Conservation (phyloP, 1,139 yeast genomes). For the Yamadazyma triangularis region DNA sequence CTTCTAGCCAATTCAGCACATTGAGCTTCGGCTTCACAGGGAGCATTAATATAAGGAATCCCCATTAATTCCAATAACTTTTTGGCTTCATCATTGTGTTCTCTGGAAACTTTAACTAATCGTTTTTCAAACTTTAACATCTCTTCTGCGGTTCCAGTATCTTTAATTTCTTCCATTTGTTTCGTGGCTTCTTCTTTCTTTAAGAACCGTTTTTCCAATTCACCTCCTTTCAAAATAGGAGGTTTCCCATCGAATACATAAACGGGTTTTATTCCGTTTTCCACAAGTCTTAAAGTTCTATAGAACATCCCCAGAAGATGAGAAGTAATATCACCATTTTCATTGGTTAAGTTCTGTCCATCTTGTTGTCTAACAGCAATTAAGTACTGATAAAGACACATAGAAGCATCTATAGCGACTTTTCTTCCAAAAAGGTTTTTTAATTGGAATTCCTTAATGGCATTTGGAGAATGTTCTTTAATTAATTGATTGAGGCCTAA, state of each 20-base stretch:
- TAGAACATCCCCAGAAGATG: slow-evolving; percentile 96
- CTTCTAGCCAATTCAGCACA: slow-evolving; percentile 89
- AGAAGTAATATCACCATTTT: slow-evolving; percentile 89
- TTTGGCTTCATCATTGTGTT: slow-evolving; percentile 94
- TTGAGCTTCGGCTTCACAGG: slow-evolving; percentile 98
- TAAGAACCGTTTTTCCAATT: slow-evolving; percentile 77
- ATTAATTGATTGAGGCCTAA: slow-evolving; percentile 71
- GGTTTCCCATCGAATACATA: slow-evolving; percentile 97
- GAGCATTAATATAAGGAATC: slow-evolving; percentile 87
- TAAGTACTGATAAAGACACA: slow-evolving; percentile 91
- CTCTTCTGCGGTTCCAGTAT: slow-evolving; percentile 76
- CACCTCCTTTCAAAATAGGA: slow-evolving; percentile 88
- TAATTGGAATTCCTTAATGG: slow-evolving; percentile 75
- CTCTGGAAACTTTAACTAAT: slow-evolving; percentile 79
- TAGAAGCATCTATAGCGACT: slow-evolving; percentile 87
- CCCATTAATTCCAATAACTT: slow-evolving; percentile 82
- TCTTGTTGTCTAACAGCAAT: slow-evolving; percentile 96
- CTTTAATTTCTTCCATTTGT: slow-evolving; percentile 67
- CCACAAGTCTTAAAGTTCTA: slow-evolving; percentile 83
- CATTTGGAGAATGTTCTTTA: slow-evolving; percentile 83
- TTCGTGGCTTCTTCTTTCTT: slow-evolving; percentile 81
- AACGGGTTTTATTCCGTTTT: slow-evolving; percentile 89
- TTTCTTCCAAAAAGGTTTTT: slow-evolving; percentile 87
- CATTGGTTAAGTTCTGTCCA: slow-evolving; percentile 89
- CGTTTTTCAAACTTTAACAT: slow-evolving; percentile 76